Evolutionary conservation across 192 early-diverging fungal species (phyloP), one percentile per base, ranked within the genome.

Genomic region (Lobosporangium transversale): DNA sequence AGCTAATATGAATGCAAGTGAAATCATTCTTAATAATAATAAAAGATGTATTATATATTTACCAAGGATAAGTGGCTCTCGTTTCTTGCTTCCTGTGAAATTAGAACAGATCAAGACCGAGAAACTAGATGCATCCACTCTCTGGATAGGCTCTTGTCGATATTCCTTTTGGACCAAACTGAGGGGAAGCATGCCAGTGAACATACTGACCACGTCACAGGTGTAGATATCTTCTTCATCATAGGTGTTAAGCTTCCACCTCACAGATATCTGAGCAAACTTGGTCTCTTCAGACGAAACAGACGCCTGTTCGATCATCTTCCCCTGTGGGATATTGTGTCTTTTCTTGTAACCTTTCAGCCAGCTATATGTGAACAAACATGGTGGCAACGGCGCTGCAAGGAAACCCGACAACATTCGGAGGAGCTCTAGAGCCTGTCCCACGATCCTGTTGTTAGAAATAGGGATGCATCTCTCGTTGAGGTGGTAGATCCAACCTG

Each of bases 281-380:
- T 40, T 14, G 37, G 7, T 7, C 7, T 52, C 24, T 4, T 52
- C 26, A 10, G 14, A 27, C 3, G 24, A 14, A n/a, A n/a, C n/a
- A n/a, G n/a, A n/a, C n/a, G n/a, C n/a, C n/a, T n/a, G n/a, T n/a
- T n/a, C n/a, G n/a, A 9, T 52, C 5, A 49, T 7, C 24, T 52
- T 23, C 6, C 12, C 23, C 7, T 23, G 56, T 8, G 6, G 36
- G 26, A 58, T 44, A 17, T 21, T 40, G 15, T 42, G 31, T 40
- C 56, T 37, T 26, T 30, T 58, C 20, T 58, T 58, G 42, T 45
- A 58, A 0, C 56, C 37, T 9, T 43, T 58, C 5, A 58, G 42
- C 56, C 56, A 58, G 0, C 56, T 32, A 30, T 37, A 44, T 4
- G 56, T 58, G 42, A 58, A 58, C 18, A 29, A 17, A 29, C 37